These are phyloP conservation scores for Psilocybe sp. DNA, from an alignment of 768 basidiomycete species.

Conservation along the genomic window DNA sequence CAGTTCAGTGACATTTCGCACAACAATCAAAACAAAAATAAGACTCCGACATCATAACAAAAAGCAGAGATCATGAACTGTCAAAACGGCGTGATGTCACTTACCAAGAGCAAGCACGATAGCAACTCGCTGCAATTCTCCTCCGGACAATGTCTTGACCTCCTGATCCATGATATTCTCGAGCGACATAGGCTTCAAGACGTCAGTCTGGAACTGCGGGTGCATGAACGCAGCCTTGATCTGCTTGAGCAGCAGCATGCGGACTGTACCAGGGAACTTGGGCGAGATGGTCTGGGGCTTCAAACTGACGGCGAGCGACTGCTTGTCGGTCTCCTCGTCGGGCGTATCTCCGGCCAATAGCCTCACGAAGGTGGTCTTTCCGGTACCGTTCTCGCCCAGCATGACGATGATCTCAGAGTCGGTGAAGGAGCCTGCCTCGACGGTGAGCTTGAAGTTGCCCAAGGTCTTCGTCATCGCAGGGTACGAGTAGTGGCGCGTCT, in stretches of 20 bases:
- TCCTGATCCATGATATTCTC: constrained; percentile 97
- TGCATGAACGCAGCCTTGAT: constrained; percentile 98
- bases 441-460: constrained; percentile 92
- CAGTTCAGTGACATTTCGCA: background rate
- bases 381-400: constrained; percentile 98
- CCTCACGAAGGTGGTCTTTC: constrained; percentile 98
- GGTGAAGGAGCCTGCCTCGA: constrained; percentile 89
- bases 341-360: constrained; percentile 91
- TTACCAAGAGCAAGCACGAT: constrained; percentile 88
- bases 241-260: constrained; percentile 90
- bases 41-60: constrained; percentile 1
- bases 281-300: constrained; percentile 99
- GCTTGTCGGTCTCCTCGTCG: constrained; percentile 79
- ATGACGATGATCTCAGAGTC: constrained; percentile 99
- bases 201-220: constrained; percentile 99
- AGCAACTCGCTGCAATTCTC: constrained; percentile 96
- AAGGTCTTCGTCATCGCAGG: constrained; percentile 97
- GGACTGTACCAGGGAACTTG: constrained; percentile 95
- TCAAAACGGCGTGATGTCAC: constrained; percentile 7
- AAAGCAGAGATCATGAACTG: background rate
- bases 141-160: constrained; percentile 96
- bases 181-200: constrained; percentile 95
- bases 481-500: constrained; percentile 88
- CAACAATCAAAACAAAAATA: background rate
- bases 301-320: constrained; percentile 83